These are phyloP conservation scores for Abortiporus biennis DNA, from an alignment of 1,284 basidiomycete genomes.

Conservation along the genomic window DNA sequence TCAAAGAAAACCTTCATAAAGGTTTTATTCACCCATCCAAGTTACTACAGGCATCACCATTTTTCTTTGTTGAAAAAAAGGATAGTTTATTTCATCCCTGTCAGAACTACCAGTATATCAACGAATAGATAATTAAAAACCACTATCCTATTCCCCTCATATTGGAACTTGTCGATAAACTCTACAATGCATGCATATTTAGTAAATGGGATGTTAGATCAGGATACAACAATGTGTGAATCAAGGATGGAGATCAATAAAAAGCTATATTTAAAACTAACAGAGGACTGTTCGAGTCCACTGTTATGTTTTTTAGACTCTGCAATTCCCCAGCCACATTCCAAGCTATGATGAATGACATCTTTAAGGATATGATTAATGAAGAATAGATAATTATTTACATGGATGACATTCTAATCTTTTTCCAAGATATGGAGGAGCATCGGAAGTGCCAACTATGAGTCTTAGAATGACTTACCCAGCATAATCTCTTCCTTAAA, in stretches of 20 bases:
- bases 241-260: no score
- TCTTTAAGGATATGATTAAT: no score
- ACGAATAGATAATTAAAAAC: slow-evolving; percentile 27
- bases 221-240: no score
- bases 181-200: slow-evolving; percentile 23
- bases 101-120: slow-evolving; percentile 24
- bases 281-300: slow-evolving; percentile 23
- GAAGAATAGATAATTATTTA: slow-evolving; percentile 19
- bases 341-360: no score
- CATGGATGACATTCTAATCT: slow-evolving; percentile 24
- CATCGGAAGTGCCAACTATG: slow-evolving; percentile 12
- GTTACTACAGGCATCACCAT: slow-evolving; percentile 22
- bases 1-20: slow-evolving; percentile 24
- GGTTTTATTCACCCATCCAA: slow-evolving; percentile 19
- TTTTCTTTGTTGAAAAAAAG: slow-evolving; percentile 37
- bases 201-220: no score
- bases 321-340: slow-evolving; percentile 25
- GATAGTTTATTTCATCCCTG: slow-evolving; percentile 25
- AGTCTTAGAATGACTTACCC: slow-evolving; percentile 24
- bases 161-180: slow-evolving; percentile 23
- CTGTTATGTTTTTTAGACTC: slow-evolving; percentile 28
- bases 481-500: slow-evolving; percentile 32
- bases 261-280: no score
- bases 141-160: slow-evolving; percentile 28
- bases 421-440: slow-evolving; percentile 21